phyloP scores from a whole-genome alignment of 2,329 filamentous ascomycete species.

The Botrytis deweyae region DNA sequence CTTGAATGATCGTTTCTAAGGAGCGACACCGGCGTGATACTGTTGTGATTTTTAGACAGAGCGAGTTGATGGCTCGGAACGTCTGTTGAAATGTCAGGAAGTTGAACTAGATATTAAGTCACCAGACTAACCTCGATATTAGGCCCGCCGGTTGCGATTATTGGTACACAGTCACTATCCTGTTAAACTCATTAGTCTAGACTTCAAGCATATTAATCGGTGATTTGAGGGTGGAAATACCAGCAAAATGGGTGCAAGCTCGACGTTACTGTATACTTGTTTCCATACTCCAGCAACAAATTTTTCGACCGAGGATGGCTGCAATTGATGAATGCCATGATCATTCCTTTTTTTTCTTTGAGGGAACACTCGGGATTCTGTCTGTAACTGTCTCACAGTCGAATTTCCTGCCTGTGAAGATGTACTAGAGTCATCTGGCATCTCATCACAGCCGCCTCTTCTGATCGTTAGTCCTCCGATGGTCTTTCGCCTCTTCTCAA shows the following conservation, averaged over 20 bases:
- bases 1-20: neutral
- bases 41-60: neutral
- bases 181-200: neutral
- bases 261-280: neutral
- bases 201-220: neutral
- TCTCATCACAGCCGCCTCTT: neutral
- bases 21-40: neutral
- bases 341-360: neutral
- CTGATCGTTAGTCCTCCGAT: neutral
- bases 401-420: neutral
- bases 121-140: neutral
- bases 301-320: neutral
- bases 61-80: neutral
- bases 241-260: neutral
- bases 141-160: neutral
- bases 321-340: neutral
- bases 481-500: neutral
- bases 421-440: neutral
- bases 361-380: neutral
- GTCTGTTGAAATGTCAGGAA: neutral
- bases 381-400: neutral
- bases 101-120: neutral
- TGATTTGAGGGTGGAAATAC: neutral
- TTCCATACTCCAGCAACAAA: neutral
- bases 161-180: neutral